Base-by-base conservation (phyloP, 805 yeast genomes). In the Candida cerambycidarum region DNA sequence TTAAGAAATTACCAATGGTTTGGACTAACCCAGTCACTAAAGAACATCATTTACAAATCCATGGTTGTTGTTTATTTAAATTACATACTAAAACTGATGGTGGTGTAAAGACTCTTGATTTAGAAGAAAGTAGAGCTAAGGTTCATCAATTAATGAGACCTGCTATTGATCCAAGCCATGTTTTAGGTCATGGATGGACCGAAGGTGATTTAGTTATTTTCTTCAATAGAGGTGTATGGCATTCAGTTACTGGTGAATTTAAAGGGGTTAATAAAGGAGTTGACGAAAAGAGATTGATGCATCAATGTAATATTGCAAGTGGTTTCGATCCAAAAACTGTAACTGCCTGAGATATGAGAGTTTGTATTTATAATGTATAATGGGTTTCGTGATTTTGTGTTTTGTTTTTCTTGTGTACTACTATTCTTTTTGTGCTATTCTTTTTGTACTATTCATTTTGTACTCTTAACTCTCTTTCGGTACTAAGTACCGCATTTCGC, bases 11-110 rank as follows among this genome's bases (percentile, higher is more conserved):
- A 49, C 96, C 96, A 10, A 69, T 89, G 70, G 95, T 88, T 3
- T 89, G 96, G 96, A 88, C 95, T 4, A 89, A 89, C 60, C 95
- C 95, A 13, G 82, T 83, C 30, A 89, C 96, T 30, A 82, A 82
- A 28, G 75, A 84, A 52, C 93, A 82, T 43, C 95, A 86, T 56
- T 72, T 89, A 50, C 96, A 89, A 65, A 85, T 85, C 9, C 96
- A 89, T 58, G 95, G 95, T 3, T 86, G 95, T 60, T 88, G 96
- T 65, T 82, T 87, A 46, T 78, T 79, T 67, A 79, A 76, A 58
- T 69, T 88, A 53, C 75, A 69, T 54, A 68, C 74, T 29, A 69
- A 71, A 19, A 67, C 71, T 24, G 71, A 78, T 29, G 92, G 88
- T 30, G 79, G 77, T 9, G 38, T 55, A 4, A 70, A 71, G 11